These are phyloP conservation scores for Tricholoma matsutake DNA, from an alignment of 768 basidiomycete genomes.

Conservation along the genomic window DNA sequence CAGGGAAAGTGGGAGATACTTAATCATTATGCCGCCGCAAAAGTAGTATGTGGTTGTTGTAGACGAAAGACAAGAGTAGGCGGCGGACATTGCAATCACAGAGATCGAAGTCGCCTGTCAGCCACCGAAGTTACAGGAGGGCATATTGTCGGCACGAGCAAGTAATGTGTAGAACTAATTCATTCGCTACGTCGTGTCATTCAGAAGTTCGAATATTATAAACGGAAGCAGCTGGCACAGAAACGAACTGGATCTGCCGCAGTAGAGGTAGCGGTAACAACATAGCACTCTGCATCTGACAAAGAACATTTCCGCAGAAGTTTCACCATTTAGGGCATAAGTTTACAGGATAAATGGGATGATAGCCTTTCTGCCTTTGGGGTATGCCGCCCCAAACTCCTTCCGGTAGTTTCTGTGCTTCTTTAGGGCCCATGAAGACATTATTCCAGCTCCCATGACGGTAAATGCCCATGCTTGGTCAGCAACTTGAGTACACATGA, in stretches of 20 bases:
- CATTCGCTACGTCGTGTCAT: too few relatives aligned
- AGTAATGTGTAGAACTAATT: too few relatives aligned
- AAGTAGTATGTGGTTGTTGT: neutral
- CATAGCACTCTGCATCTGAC: neutral
- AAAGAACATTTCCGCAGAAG: neutral
- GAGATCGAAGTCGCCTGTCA: neutral
- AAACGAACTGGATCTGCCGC: neutral
- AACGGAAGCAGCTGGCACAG: neutral
- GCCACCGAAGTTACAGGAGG: neutral
- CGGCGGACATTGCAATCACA: neutral
- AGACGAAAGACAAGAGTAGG: neutral
- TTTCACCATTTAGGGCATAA: neutral
- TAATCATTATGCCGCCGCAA: neutral
- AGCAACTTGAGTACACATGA: neutral
- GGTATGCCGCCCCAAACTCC: conserved; percentile 90
- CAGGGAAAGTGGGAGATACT: neutral
- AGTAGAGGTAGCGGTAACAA: neutral
- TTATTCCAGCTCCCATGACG: conserved; percentile 56
- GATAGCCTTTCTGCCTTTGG: conserved; percentile 68
- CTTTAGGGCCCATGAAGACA: conserved; percentile 87
- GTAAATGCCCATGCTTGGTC: conserved; percentile 61
- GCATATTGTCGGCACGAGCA: too few relatives aligned
- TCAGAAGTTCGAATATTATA: neutral
- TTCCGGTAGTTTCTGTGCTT: conserved; percentile 89
- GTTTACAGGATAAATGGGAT: conserved; percentile 66